A percentile compares a stretch with the other conserved stretches of the same genome.
phyloP scores from a whole-genome alignment of 257 asterid genomes.

The Echium plantagineum region DNA sequence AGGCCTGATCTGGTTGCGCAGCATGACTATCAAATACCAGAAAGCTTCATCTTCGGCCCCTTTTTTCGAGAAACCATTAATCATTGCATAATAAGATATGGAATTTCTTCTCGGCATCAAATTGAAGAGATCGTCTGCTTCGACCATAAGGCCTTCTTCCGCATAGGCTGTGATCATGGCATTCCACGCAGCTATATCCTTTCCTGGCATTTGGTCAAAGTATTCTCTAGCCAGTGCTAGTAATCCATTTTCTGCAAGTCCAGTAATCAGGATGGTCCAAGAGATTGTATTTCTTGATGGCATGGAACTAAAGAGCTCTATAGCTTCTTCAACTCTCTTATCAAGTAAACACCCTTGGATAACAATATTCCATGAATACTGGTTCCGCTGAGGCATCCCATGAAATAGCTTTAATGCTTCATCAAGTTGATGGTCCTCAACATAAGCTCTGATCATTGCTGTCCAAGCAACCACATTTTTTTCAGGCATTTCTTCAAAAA shows the following conservation, averaged over 20 bases:
- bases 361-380: constrained; percentile 67
- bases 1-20: constrained; percentile 23
- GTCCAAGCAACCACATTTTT: constrained; percentile 78
- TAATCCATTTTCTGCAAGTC: constrained; percentile 39
- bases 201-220: constrained; percentile 44
- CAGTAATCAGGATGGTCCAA: constrained; percentile 54
- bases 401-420: constrained; percentile 42
- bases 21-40: constrained; percentile 36
- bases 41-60: constrained; percentile 37
- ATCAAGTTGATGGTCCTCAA: constrained; percentile 31
- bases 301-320: constrained; percentile 36
- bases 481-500: constrained; percentile 54
- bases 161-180: constrained; percentile 48
- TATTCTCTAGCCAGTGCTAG: constrained; percentile 26
- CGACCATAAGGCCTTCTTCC: constrained; percentile 20
- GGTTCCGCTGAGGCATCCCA: constrained; percentile 47
- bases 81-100: constrained; percentile 47
- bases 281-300: constrained; percentile 41
- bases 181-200: constrained; percentile 57
- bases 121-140: constrained; percentile 21
- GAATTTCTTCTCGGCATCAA: constrained; percentile 31
- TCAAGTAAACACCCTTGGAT: constrained; percentile 41
- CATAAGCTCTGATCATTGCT: constrained; percentile 60
- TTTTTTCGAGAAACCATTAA: constrained; percentile 38
- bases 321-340: constrained; percentile 34